Evolutionary conservation across 164 flowering plant genomes (phyloP), one percentile per base, ranked within the genome.

Genomic region (Dillenia suffruticosa): DNA sequence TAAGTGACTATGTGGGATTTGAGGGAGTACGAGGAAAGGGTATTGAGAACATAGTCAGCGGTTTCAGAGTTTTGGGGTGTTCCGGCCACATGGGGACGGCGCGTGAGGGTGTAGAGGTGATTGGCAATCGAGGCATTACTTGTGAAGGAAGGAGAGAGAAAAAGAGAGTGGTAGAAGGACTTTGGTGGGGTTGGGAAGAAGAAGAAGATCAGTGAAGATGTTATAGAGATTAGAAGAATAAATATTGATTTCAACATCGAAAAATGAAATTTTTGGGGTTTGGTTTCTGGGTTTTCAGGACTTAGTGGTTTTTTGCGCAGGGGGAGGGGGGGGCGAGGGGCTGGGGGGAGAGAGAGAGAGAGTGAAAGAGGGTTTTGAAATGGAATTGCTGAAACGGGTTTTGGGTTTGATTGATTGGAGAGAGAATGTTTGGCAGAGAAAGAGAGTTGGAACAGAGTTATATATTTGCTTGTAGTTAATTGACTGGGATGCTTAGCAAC

Each of bases 31-130:
- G 85, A 77, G 32, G 72, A 19, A 70, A 88, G 64, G 24, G 76
- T 73, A 65, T 82, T 75, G 14, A 77, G 77, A 22, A 85, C 94
- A 61, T 81, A 81, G 47, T 70, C 49, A 15, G 91, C 95, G 45
- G 84, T 86, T 13, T 72, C 84, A 22, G 84, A 77, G 77, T 88
- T 85, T 61, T 84, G 88, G 16, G 67, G 59, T 0, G 88, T 52
- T 55, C 91, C 89, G 22, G 95, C 89, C 5, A 76, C 71, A 59
- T 88, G 94, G 11, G 94, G 94, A 7, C 86, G 68, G 60, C 66
- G 78, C 10, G 90, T 88, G 59, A 88, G 87, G 66, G 61, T 62
- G 66, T 68, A 61, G 75, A 88, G 90, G 69, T 85, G 82, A 67
- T 71, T 52, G 9, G 89, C 58, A 12, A 82, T 70, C 43, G 89